Conservation (phyloP, 257 asterid species). For the Scutellaria minor region DNA sequence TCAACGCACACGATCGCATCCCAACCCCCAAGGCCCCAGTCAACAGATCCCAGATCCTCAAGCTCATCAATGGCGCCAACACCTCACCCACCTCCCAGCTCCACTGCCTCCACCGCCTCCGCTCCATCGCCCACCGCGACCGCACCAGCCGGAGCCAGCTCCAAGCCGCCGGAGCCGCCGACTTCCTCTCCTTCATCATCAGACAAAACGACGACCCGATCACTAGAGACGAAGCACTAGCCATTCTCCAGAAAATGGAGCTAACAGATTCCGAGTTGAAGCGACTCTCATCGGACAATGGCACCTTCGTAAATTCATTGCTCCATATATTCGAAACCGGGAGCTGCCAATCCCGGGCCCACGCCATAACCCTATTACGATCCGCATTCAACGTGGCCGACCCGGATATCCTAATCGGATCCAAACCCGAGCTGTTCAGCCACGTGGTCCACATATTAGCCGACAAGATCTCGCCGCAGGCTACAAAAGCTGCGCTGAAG, state of each 20-base stretch:
- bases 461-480: conserved; percentile 52
- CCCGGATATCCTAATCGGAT: conserved; percentile 45
- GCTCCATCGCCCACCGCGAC: conserved; percentile 51
- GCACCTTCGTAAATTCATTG: conserved; percentile 40
- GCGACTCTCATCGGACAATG: conserved; percentile 35
- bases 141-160: conserved; percentile 44
- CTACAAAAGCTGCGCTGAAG: conserved; percentile 60
- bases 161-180: conserved; percentile 49
- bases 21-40: conserved; percentile 69
- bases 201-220: conserved; percentile 31
- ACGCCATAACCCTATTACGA: conserved; percentile 43
- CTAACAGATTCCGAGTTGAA: conserved; percentile 48
- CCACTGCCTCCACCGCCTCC: conserved; percentile 46
- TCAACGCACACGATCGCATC: conserved; percentile 58
- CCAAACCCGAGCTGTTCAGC: conserved; percentile 37
- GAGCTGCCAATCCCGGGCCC: conserved; percentile 43
- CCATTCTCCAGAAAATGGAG: conserved; percentile 47
- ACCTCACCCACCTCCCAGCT: conserved; percentile 32
- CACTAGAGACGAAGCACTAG: conserved; percentile 48
- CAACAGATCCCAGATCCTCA: conserved; percentile 46
- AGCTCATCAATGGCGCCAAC: conserved; percentile 51
- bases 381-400: conserved; percentile 54
- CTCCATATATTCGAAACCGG: conserved; percentile 45
- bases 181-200: conserved; percentile 47
- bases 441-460: conserved; percentile 35